Evolutionary conservation across 495 filamentous ascomycete species (phyloP).

Genomic region (Pyrenula aspistea): DNA sequence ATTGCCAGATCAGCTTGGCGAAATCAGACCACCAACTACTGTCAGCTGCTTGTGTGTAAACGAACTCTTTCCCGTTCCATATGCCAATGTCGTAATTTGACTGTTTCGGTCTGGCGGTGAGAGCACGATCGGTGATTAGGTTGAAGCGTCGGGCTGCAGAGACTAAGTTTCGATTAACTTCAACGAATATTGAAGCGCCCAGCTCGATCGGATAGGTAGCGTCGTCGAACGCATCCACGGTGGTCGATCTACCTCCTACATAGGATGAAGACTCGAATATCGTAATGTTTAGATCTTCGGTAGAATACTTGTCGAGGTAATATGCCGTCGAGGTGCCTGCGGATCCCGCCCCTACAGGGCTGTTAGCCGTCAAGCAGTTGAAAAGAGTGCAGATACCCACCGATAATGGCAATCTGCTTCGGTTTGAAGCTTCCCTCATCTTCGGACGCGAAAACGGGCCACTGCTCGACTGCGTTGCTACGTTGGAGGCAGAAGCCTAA

Average conservation of each 20-base stretch:
- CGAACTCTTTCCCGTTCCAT: slow-evolving; percentile 73
- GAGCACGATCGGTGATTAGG: slow-evolving; percentile 34
- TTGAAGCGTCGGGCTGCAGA: slow-evolving; percentile 62
- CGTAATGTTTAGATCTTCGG: slow-evolving; percentile 58
- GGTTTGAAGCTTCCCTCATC: too few relatives aligned
- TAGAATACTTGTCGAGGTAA: slow-evolving; percentile 60
- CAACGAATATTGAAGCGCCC: slow-evolving; percentile 85
- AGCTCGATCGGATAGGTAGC: slow-evolving; percentile 65
- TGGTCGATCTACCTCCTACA: slow-evolving; percentile 82
- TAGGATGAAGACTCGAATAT: slow-evolving; percentile 73
- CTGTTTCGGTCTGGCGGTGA: slow-evolving; percentile 22
- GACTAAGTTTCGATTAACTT: slow-evolving; percentile 72
- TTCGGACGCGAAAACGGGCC: too few relatives aligned
- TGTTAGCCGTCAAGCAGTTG: background rate
- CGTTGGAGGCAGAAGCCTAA: too few relatives aligned
- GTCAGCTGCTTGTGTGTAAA: slow-evolving; percentile 47
- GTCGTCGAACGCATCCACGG: slow-evolving; percentile 68
- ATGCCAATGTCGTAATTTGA: slow-evolving; percentile 49
- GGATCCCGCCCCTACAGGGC: slow-evolving; percentile 66
- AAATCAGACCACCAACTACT: slow-evolving; percentile 65
- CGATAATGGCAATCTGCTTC: slow-evolving; percentile 36
- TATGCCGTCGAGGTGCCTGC: slow-evolving; percentile 82
- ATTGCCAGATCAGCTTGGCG: slow-evolving; percentile 71
- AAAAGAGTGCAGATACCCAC: slow-evolving; percentile 13
- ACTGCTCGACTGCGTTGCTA: too few relatives aligned